Evolutionary conservation across 331 rosid genomes (phyloP).

Genomic region (Phaseolus coccineus): DNA sequence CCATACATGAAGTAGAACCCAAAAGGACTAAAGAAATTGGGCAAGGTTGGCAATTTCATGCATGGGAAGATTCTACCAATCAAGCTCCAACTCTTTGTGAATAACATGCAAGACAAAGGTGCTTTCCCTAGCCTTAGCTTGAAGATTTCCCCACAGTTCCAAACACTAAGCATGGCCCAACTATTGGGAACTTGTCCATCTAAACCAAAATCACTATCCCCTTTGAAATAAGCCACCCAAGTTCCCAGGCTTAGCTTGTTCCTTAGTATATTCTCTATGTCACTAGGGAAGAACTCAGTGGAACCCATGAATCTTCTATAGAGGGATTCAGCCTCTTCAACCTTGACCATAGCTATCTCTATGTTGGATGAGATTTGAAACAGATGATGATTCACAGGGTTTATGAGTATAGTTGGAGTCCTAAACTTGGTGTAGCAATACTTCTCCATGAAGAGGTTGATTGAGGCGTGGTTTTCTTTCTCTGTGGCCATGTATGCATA

Average conservation of each 20-base stretch:
- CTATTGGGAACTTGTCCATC: slow-evolving; percentile 52
- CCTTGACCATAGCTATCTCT: slow-evolving; percentile 55
- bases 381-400: slow-evolving; percentile 64
- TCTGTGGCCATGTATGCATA: slow-evolving; percentile 86
- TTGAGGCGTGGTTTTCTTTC: slow-evolving; percentile 81
- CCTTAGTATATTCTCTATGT: slow-evolving; percentile 66
- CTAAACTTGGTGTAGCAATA: slow-evolving; percentile 73
- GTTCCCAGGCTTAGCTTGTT: slow-evolving; percentile 87
- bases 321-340: slow-evolving; percentile 70
- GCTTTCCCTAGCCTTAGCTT: slow-evolving; percentile 77
- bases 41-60: slow-evolving; percentile 68
- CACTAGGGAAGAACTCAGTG: slow-evolving; percentile 79
- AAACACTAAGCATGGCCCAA: slow-evolving; percentile 95
- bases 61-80: slow-evolving; percentile 82
- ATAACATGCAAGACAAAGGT: slow-evolving; percentile 72
- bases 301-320: slow-evolving; percentile 75
- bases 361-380: slow-evolving; percentile 56
- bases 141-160: slow-evolving; percentile 88
- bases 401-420: slow-evolving; percentile 77
- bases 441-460: slow-evolving; percentile 61
- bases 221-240: slow-evolving; percentile 80
- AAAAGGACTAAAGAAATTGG: slow-evolving; percentile 77
- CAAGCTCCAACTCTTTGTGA: slow-evolving; percentile 65
- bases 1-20: slow-evolving; percentile 95
- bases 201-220: slow-evolving; percentile 53